phyloP scores from a whole-genome alignment of 208 protist genomes.

The Porcisia deanei region DNA sequence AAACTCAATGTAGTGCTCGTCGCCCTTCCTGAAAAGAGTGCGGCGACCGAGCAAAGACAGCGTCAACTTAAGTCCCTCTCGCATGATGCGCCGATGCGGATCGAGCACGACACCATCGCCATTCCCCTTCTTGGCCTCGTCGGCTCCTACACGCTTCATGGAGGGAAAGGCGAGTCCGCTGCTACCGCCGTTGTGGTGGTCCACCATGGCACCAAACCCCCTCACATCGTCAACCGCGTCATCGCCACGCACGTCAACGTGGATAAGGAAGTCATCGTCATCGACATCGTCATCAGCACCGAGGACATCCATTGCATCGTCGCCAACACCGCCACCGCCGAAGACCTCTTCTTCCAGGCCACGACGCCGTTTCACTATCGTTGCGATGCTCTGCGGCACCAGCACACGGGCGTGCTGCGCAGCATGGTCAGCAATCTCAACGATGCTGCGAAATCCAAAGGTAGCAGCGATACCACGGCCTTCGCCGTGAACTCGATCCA shows the following conservation, averaged over 20 bases:
- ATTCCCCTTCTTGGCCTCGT: background rate
- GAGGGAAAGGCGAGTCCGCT: background rate
- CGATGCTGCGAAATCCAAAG: slow-evolving; percentile 67
- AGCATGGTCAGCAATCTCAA: slow-evolving; percentile 44
- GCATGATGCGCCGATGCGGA: slow-evolving; percentile 45
- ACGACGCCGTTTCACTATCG: slow-evolving; percentile 35
- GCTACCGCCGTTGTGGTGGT: slow-evolving; percentile 1
- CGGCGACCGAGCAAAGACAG: slow-evolving; percentile 68
- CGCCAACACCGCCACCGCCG: slow-evolving; percentile 11
- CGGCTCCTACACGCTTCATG: slow-evolving; percentile 13
- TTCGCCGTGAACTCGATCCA: slow-evolving; percentile 11
- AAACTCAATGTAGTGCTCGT: slow-evolving; percentile 77
- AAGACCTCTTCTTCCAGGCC: slow-evolving; percentile 26
- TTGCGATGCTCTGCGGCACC: slow-evolving; percentile 58
- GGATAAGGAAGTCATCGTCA: slow-evolving; percentile 74
- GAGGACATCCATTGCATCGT: slow-evolving; percentile 23
- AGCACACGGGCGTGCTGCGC: slow-evolving; percentile 45
- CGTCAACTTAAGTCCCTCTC: slow-evolving; percentile 55
- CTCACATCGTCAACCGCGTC: slow-evolving; percentile 3
- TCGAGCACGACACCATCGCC: slow-evolving; percentile 23
- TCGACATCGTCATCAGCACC: slow-evolving; percentile 35
- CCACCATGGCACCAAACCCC: background rate
- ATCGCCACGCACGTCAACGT: slow-evolving; percentile 51
- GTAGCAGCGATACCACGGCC: slow-evolving; percentile 51
- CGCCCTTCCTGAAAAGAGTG: slow-evolving; percentile 49